A percentile compares a stretch with the other conserved stretches of the same genome.
phyloP scores from a whole-genome alignment of 148 eudicot species.

The Simmondsia chinensis region DNA sequence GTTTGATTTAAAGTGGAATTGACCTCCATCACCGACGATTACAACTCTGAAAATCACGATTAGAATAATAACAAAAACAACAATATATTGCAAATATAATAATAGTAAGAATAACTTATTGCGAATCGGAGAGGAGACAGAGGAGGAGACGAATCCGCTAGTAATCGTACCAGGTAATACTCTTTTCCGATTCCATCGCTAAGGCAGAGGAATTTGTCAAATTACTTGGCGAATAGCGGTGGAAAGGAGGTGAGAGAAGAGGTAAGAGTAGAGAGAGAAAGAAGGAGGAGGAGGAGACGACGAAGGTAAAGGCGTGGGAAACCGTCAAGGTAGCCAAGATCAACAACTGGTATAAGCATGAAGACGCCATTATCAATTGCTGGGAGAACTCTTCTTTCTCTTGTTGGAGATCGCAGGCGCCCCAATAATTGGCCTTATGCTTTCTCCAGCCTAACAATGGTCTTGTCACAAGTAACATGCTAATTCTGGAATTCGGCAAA shows the following conservation, averaged over 20 bases:
- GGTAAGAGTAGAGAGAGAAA: constrained; percentile 49
- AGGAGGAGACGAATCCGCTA: constrained; percentile 53
- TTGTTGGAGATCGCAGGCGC: too few relatives aligned
- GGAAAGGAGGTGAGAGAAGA: constrained; percentile 12
- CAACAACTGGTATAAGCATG: constrained; percentile 78
- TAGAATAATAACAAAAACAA: not conserved
- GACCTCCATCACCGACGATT: constrained; percentile 14
- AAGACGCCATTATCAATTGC: constrained; percentile 72
- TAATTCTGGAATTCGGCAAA: too few relatives aligned
- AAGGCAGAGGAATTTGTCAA: too few relatives aligned
- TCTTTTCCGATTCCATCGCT: too few relatives aligned
- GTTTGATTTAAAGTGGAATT: too few relatives aligned
- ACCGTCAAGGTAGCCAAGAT: constrained; percentile 81
- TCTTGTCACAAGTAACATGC: too few relatives aligned
- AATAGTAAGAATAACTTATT: constrained; percentile 19
- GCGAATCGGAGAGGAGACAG: constrained; percentile 60
- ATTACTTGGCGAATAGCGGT: too few relatives aligned
- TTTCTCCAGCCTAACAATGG: too few relatives aligned
- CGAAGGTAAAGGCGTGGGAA: constrained; percentile 90
- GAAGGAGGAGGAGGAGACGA: constrained; percentile 83
- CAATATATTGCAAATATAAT: constrained; percentile 1
- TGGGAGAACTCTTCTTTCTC: too few relatives aligned
- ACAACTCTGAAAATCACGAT: too few relatives aligned
- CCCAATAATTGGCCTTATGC: too few relatives aligned
- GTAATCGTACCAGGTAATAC: constrained; percentile 69